Conservation (phyloP, 2,329 filamentous ascomycete species). For the Aureobasidium pullulans region DNA sequence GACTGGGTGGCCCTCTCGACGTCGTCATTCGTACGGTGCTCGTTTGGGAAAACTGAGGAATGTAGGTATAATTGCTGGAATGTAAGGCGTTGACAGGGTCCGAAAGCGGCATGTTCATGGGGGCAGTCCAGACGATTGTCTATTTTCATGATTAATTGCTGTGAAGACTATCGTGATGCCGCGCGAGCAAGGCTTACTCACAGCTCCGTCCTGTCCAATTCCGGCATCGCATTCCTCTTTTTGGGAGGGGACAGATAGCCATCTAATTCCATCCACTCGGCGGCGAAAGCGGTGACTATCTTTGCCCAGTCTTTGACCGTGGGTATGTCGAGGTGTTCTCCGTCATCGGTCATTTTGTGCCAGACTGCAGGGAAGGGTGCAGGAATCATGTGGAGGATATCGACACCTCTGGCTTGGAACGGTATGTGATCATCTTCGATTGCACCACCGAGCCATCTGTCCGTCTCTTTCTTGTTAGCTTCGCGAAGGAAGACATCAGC, state of each 20-base stretch:
- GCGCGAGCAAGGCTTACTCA: slow-evolving; percentile 14
- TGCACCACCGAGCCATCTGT: slow-evolving; percentile 44
- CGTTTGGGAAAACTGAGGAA: not conserved
- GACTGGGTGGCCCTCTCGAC: not conserved
- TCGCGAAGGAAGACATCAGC: slow-evolving; percentile 61
- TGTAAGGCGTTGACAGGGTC: not conserved
- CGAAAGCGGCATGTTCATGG: not conserved
- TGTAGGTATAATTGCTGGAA: not conserved
- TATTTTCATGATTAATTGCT: slow-evolving; percentile 1
- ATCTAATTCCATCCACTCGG: slow-evolving; percentile 87
- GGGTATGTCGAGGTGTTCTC: slow-evolving; percentile 69
- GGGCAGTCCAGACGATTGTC: slow-evolving; percentile 3
- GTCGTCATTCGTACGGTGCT: not conserved
- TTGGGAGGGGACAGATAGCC: slow-evolving; percentile 36
- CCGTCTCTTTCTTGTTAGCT: slow-evolving; percentile 41
- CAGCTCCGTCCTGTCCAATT: slow-evolving; percentile 14
- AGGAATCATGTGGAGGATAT: slow-evolving; percentile 84
- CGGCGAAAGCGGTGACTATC: slow-evolving; percentile 74
- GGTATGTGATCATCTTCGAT: slow-evolving; percentile 82
- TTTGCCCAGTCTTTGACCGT: slow-evolving; percentile 83
- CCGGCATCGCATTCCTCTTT: not conserved
- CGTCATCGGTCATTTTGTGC: slow-evolving; percentile 81
- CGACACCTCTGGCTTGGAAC: slow-evolving; percentile 79
- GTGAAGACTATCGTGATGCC: not conserved
- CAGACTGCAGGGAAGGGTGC: slow-evolving; percentile 74